Percentiles rank a stretch among this genome's conserved stretches.
These are phyloP conservation scores for Podaxis sp. DNA, from an alignment of 768 basidiomycete species.

Conservation along the genomic window DNA sequence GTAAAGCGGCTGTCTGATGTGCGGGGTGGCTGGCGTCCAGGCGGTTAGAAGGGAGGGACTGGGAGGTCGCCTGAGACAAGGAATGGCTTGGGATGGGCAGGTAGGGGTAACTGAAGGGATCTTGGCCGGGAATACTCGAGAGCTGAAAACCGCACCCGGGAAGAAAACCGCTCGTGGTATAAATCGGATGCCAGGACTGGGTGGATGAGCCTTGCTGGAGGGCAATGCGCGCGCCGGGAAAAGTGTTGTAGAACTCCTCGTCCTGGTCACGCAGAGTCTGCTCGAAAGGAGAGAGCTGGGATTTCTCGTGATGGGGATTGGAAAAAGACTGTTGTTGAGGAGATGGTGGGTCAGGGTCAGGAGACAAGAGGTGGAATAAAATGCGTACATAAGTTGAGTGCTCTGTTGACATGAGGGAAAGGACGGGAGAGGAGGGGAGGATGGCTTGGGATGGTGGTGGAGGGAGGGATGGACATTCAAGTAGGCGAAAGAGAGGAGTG, in stretches of 20 bases:
- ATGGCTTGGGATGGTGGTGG: background rate
- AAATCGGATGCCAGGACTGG: background rate
- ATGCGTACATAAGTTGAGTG: too few relatives aligned
- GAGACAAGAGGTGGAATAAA: background rate
- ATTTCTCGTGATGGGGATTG: background rate
- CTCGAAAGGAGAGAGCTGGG: conserved; percentile 23
- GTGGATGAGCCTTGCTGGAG: background rate
- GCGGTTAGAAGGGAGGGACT: background rate
- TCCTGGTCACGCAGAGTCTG: conserved; percentile 37
- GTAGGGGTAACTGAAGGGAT: background rate
- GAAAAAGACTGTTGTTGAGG: background rate
- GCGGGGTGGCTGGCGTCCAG: background rate
- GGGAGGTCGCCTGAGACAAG: background rate
- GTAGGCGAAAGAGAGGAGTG: conserved; percentile 5
- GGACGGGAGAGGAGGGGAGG: too few relatives aligned
- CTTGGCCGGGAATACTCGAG: background rate
- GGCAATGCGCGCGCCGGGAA: conserved; percentile 20
- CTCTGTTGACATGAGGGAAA: too few relatives aligned
- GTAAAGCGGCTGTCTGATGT: background rate
- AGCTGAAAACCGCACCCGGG: conserved; percentile 5
- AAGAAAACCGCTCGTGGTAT: background rate
- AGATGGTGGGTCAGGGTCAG: background rate
- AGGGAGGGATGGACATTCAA: background rate
- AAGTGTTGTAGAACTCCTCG: conserved; percentile 34
- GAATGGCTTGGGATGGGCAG: background rate